Evolutionary conservation across 2,329 filamentous ascomycete genomes (phyloP).

Genomic region (Colletotrichum tanaceti): DNA sequence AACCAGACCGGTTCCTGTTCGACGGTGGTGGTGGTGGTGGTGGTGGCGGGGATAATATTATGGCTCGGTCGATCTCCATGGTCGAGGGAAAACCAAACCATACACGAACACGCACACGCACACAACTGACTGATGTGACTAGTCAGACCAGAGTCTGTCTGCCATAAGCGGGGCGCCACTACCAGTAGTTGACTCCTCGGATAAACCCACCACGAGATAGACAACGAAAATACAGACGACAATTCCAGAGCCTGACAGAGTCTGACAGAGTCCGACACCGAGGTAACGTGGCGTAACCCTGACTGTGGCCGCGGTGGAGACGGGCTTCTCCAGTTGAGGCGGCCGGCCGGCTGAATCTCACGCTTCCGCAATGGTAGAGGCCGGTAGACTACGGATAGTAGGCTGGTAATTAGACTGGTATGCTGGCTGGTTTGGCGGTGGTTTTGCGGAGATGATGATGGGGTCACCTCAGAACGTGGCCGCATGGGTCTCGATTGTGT

Average conservation of each 20-base stretch:
- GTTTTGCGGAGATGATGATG: not conserved
- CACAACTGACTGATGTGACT: not conserved
- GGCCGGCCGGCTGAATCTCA: not conserved
- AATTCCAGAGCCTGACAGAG: not conserved
- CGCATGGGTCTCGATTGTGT: not conserved
- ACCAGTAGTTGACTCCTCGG: not conserved
- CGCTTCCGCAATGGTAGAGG: conserved; percentile 5
- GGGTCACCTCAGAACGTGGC: conserved; percentile 1
- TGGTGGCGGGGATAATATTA: not conserved
- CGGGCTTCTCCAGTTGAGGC: not conserved
- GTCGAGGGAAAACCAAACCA: not conserved
- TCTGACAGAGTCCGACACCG: too few species aligned
- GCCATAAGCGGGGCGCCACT: too few species aligned
- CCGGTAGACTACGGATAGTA: too few species aligned
- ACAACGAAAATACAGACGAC: not conserved
- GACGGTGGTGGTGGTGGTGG: not conserved
- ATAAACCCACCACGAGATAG: not conserved
- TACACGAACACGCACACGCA: too few species aligned
- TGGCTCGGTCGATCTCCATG: conserved; percentile 33
- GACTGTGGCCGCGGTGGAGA: not conserved
- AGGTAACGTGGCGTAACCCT: not conserved
- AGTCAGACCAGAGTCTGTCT: not conserved
- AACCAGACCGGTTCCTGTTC: conserved; percentile 15
- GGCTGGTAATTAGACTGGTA: too few species aligned
- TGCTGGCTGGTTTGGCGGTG: not conserved